Conservation (phyloP, 164 flowering plant species). For the Tetrastigma voinierianum region DNA sequence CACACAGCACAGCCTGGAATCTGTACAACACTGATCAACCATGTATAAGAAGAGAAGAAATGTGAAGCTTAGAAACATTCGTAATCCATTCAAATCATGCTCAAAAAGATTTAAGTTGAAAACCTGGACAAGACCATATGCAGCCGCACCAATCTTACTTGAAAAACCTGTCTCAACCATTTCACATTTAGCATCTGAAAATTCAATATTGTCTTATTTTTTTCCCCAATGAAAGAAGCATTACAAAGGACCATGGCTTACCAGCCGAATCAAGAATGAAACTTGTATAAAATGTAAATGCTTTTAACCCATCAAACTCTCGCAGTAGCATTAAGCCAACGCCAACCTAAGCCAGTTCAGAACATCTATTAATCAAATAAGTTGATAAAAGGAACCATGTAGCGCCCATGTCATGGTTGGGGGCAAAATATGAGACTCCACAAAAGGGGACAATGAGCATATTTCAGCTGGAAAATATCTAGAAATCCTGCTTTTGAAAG, state of each 20-base stretch:
- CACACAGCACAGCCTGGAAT: slow-evolving; percentile 13
- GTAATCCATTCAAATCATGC: neutral
- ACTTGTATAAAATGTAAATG: slow-evolving; percentile 10
- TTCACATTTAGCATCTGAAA: neutral
- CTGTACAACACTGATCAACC: slow-evolving; percentile 12
- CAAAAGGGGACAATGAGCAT: slow-evolving; percentile 7
- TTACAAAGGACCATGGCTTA: neutral
- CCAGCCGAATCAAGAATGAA: slow-evolving; percentile 13
- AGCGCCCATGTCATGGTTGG: neutral
- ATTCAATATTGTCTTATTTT: neutral
- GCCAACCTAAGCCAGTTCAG: slow-evolving; percentile 8
- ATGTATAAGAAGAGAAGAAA: neutral
- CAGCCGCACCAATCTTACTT: neutral
- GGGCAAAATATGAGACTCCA: neutral
- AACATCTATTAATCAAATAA: too few species aligned
- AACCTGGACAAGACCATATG: slow-evolving; percentile 12
- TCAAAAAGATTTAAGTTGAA: neutral
- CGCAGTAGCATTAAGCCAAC: slow-evolving; percentile 13
- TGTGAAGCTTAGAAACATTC: neutral
- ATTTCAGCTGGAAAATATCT: slow-evolving; percentile 8
- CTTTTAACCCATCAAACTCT: slow-evolving; percentile 13
- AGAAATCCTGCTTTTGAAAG: slow-evolving; percentile 1
- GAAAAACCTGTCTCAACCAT: slow-evolving; percentile 9
- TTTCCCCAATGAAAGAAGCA: neutral
- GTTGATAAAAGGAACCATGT: too few species aligned